phyloP scores from a whole-genome alignment of 73 alveolate species.

The Tetrahymena thermophila region DNA sequence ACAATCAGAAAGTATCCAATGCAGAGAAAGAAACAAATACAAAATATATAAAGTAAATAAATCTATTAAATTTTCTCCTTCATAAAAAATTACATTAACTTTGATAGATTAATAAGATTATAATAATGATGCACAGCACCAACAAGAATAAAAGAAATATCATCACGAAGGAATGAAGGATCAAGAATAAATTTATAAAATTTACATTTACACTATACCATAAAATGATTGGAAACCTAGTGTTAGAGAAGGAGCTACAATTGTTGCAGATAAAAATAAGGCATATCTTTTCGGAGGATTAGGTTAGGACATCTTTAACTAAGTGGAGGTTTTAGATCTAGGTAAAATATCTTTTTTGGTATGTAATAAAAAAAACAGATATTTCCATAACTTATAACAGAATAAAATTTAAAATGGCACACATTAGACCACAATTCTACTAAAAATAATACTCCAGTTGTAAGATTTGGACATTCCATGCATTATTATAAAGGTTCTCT shows the following conservation, averaged over 20 bases:
- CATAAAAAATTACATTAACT: not conserved
- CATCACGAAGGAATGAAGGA: not conserved
- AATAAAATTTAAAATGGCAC: not conserved
- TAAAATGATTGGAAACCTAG: not conserved
- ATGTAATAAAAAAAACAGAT: not conserved
- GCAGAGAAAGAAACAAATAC: not conserved
- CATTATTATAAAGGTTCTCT: not conserved
- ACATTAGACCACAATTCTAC: not conserved
- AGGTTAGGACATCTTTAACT: not conserved
- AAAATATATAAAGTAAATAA: not conserved
- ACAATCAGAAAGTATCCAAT: not conserved
- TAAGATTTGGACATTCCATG: not conserved
- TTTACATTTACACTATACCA: not conserved
- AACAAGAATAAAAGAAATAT: not conserved
- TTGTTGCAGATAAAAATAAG: not conserved
- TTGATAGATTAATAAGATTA: not conserved
- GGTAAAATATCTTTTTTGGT: not conserved
- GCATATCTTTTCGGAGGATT: not conserved
- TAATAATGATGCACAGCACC: not conserved
- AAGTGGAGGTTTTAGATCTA: not conserved
- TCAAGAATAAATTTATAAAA: not conserved
- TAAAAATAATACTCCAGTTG: not conserved
- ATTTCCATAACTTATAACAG: not conserved
- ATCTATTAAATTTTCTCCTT: not conserved
- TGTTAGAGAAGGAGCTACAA: not conserved